phyloP scores from a whole-genome alignment of 106 monocot genomes.

The Platanthera zijinensis region DNA sequence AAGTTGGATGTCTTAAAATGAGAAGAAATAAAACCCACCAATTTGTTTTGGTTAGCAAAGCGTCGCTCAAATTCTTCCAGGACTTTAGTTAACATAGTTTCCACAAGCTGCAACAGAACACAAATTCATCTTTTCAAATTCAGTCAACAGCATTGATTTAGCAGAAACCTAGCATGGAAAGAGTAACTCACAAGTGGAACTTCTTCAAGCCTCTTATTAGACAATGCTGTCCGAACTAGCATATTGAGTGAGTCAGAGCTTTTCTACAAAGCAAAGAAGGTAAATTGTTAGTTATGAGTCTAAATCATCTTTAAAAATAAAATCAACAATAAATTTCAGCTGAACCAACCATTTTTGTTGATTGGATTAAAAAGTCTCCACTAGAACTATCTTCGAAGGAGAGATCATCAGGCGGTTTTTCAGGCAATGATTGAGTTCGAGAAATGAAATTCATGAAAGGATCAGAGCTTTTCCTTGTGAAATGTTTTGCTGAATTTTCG shows the following conservation, averaged over 20 bases:
- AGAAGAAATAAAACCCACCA: conserved; percentile 34
- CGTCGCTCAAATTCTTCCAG: conserved; percentile 75
- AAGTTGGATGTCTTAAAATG: not conserved
- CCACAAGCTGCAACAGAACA: conserved; percentile 53
- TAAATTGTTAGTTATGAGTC: conserved; percentile 5
- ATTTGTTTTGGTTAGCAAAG: conserved; percentile 52
- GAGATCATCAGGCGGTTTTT: conserved; percentile 30
- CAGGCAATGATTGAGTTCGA: conserved; percentile 30
- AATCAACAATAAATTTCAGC: conserved; percentile 2
- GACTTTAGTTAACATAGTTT: conserved; percentile 66
- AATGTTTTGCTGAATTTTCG: conserved; percentile 43
- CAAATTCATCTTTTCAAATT: conserved; percentile 1
- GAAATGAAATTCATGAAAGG: conserved; percentile 48
- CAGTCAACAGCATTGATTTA: not conserved
- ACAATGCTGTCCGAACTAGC: conserved; percentile 60
- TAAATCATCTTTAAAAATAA: not conserved
- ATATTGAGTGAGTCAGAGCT: conserved; percentile 49
- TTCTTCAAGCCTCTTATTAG: conserved; percentile 86
- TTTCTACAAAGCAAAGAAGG: conserved; percentile 21
- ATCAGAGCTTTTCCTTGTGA: conserved; percentile 68
- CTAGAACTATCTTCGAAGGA: conserved; percentile 26
- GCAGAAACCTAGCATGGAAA: not conserved
- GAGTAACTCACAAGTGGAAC: conserved; percentile 50
- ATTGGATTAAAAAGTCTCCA: conserved; percentile 24
- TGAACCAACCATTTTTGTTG: conserved; percentile 64